These are phyloP conservation scores for Theobroma grandiflorum DNA, from an alignment of 441 rosid species.

Conservation along the genomic window DNA sequence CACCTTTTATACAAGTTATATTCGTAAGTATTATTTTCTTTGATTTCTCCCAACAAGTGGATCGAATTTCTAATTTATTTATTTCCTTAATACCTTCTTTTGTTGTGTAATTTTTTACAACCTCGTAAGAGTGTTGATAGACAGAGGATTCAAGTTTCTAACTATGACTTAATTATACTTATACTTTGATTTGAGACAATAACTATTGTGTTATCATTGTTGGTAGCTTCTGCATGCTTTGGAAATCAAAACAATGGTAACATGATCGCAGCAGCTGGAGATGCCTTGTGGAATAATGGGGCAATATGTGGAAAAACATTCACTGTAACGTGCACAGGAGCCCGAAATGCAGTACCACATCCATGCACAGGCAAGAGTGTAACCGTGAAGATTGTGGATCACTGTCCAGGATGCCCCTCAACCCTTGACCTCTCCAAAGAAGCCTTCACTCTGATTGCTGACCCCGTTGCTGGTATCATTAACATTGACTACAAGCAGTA, in stretches of 20 bases:
- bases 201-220: neutral
- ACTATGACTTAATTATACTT: neutral
- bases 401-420: constrained; percentile 25
- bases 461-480: constrained; percentile 37
- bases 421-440: constrained; percentile 32
- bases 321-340: constrained; percentile 35
- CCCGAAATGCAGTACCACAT: constrained; percentile 30
- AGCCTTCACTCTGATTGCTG: constrained; percentile 40
- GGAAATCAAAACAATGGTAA: constrained; percentile 16
- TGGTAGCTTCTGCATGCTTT: constrained; percentile 32
- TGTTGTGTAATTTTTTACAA: neutral
- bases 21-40: constrained; percentile 23
- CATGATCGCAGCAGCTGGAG: constrained; percentile 35
- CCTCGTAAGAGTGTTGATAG: neutral
- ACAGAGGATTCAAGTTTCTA: neutral
- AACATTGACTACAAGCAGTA: constrained; percentile 35
- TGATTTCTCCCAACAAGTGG: neutral
- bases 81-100: neutral
- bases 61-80: neutral
- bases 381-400: constrained; percentile 33
- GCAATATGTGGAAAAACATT: constrained; percentile 35
- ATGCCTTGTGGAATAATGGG: constrained; percentile 39
- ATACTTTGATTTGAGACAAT: neutral
- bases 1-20: constrained; percentile 32
- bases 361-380: constrained; percentile 40